Conservation (phyloP, 805 yeast genomes). For the Nakazawaea peltata region DNA sequence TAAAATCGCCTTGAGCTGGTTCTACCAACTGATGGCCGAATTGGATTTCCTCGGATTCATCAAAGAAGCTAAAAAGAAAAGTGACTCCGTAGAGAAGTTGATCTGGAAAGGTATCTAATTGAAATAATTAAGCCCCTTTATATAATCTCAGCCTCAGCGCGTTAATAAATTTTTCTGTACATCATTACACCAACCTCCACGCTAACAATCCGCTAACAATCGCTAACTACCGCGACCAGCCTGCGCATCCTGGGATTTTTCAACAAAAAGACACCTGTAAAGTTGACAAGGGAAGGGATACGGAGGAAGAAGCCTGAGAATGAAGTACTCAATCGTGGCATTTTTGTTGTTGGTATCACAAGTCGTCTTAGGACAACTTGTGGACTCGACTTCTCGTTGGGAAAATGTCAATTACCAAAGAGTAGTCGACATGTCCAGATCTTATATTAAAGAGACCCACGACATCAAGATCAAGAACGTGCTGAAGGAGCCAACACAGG, state of each 20-base stretch:
- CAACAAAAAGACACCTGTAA: not conserved
- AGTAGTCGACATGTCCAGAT: slow-evolving; percentile 52
- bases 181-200: too few relatives aligned
- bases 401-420: slow-evolving; percentile 51
- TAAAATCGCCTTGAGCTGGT: slow-evolving; percentile 57
- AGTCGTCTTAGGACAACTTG: not conserved
- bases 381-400: slow-evolving; percentile 26
- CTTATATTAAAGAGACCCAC: slow-evolving; percentile 58
- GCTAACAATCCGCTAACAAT: too few relatives aligned
- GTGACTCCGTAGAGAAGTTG: slow-evolving; percentile 61
- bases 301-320: too few relatives aligned
- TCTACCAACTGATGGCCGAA: slow-evolving; percentile 67
- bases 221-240: too few relatives aligned
- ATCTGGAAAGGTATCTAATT: slow-evolving; percentile 58
- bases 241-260: not conserved
- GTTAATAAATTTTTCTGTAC: too few relatives aligned
- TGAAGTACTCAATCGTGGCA: slow-evolving; percentile 2
- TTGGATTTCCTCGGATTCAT: slow-evolving; percentile 62
- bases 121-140: too few relatives aligned
- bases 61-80: slow-evolving; percentile 45
- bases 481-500: slow-evolving; percentile 41
- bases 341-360: not conserved
- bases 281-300: too few relatives aligned
- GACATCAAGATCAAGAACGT: slow-evolving; percentile 52
- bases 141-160: too few relatives aligned